phyloP scores from a whole-genome alignment of 139 green algal species.

The Chlorella sp. region DNA sequence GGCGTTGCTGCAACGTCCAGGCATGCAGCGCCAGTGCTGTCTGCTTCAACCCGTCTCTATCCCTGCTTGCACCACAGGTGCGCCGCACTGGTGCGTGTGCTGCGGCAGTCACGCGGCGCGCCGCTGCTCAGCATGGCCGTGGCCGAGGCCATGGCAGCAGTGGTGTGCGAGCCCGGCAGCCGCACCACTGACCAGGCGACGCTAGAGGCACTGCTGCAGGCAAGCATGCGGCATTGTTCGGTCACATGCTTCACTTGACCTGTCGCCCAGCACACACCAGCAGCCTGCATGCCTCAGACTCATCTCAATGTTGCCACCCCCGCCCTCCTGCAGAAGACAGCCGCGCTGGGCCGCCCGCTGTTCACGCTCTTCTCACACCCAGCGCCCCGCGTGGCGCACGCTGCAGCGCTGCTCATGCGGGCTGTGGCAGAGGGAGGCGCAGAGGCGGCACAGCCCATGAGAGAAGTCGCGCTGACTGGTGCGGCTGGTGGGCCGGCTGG shows the following conservation, averaged over 20 bases:
- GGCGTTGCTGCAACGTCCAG: too few species aligned
- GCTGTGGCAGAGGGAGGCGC: conserved; percentile 79
- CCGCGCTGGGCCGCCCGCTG: conserved; percentile 73
- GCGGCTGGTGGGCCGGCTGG: background rate
- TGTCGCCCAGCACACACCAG: too few species aligned
- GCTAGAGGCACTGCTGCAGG: conserved; percentile 58
- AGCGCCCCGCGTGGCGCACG: conserved; percentile 65
- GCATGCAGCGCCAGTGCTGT: too few species aligned
- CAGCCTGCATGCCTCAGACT: too few species aligned
- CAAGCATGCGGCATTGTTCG: background rate
- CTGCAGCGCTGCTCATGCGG: conserved; percentile 80
- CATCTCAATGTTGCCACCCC: too few species aligned
- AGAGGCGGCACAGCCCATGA: conserved; percentile 81
- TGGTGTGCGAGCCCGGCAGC: conserved; percentile 69
- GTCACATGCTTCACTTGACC: too few species aligned
- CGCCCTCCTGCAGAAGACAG: conserved; percentile 49
- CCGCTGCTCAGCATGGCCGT: conserved; percentile 58
- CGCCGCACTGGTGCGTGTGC: conserved; percentile 43
- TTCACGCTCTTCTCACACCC: conserved; percentile 86
- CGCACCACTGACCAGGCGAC: conserved; percentile 71
- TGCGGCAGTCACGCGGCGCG: conserved; percentile 19
- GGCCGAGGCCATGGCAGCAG: conserved; percentile 63
- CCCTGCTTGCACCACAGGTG: too few species aligned
- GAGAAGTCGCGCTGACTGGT: conserved; percentile 76
- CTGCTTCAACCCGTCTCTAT: too few species aligned